Evolutionary conservation across 2,329 filamentous ascomycete genomes (phyloP).

Genomic region (Ambrosiella cleistominuta): DNA sequence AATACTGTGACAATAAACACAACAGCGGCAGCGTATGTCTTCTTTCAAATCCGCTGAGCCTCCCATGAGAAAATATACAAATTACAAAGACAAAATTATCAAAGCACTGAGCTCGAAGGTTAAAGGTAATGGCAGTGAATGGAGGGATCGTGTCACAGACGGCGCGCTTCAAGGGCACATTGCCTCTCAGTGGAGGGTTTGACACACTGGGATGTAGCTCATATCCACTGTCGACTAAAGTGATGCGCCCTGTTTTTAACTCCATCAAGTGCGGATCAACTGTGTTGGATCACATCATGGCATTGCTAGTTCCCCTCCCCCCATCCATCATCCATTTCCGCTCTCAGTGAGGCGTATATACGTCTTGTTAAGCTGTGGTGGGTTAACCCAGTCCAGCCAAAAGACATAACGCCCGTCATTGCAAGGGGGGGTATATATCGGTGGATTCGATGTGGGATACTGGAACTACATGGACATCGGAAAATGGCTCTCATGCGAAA

Average conservation of each 20-base stretch:
- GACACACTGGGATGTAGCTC: not conserved
- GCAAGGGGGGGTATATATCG: not conserved
- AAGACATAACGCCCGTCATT: not conserved
- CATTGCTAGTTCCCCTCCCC: not conserved
- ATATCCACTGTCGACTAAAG: not conserved
- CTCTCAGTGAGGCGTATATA: not conserved
- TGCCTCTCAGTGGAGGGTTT: not conserved
- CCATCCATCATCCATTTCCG: too few species aligned
- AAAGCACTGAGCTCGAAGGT: not conserved
- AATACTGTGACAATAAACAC: too few species aligned
- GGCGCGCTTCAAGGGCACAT: not conserved
- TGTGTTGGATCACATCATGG: not conserved
- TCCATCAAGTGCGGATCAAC: not conserved
- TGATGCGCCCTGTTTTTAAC: not conserved
- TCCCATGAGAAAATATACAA: too few species aligned
- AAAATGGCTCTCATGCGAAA: not conserved
- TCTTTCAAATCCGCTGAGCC: too few species aligned
- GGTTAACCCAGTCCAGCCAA: not conserved
- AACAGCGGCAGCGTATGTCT: too few species aligned
- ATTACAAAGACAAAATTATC: not conserved
- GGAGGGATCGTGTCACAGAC: not conserved
- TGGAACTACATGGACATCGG: not conserved
- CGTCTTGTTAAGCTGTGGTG: not conserved
- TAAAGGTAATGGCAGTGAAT: not conserved
- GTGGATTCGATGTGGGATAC: not conserved